Conservation (phyloP, 179 eudicot genomes). For the Beta corolliflora region DNA sequence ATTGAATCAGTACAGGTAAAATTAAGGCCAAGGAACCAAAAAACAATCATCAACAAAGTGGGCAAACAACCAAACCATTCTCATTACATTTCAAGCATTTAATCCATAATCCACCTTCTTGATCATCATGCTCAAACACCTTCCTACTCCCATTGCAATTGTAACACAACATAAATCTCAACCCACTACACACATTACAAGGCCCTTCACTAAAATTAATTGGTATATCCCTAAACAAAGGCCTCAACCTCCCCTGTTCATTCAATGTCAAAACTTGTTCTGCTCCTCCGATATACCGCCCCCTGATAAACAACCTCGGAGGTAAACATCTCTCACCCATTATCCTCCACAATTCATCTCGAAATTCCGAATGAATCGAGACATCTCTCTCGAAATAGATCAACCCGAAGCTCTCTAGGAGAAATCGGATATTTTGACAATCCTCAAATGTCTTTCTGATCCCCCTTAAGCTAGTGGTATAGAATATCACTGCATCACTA, state of each 20-base stretch:
- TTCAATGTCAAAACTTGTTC: conserved; percentile 61
- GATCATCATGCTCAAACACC: conserved; percentile 34
- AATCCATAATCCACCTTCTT: conserved; percentile 28
- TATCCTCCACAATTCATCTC: conserved; percentile 68
- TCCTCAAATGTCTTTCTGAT: conserved; percentile 90
- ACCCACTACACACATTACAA: conserved; percentile 75
- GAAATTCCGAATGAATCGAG: conserved; percentile 70
- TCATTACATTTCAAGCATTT: conserved; percentile 81
- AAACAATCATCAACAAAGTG: conserved; percentile 54
- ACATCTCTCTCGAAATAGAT: conserved; percentile 74
- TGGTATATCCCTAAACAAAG: conserved; percentile 64
- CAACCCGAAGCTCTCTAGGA: conserved; percentile 61
- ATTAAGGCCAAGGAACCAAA: background rate
- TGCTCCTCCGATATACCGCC: conserved; percentile 92
- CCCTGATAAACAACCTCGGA: conserved; percentile 78
- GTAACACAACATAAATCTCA: conserved; percentile 73
- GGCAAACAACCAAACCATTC: conserved; percentile 89
- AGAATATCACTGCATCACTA: conserved; percentile 57
- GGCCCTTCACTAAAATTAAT: conserved; percentile 47
- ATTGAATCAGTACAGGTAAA: background rate
- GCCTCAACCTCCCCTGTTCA: conserved; percentile 69
- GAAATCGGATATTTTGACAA: conserved; percentile 65
- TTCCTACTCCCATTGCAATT: conserved; percentile 81
- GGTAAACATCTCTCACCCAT: conserved; percentile 67
- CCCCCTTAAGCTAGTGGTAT: conserved; percentile 82